These are phyloP conservation scores for Diplocarpon mali DNA, from an alignment of 2,329 filamentous ascomycete species.

Conservation along the genomic window DNA sequence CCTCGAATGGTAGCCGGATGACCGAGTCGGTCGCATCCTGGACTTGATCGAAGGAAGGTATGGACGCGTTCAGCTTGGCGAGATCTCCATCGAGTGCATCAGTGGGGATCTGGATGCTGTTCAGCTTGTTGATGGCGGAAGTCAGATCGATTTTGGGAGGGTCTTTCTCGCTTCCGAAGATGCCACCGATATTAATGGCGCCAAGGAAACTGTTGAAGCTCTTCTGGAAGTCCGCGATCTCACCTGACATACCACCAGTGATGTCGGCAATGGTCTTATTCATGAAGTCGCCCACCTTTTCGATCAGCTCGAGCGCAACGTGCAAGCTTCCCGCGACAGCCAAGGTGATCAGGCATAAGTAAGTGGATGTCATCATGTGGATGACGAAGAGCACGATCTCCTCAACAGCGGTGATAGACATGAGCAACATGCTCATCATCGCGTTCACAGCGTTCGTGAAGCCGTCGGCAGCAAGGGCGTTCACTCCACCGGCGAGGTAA, in stretches of 20 bases:
- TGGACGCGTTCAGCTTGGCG: slow-evolving; percentile 60
- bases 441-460: slow-evolving; percentile 73
- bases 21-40: slow-evolving; percentile 69
- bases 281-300: slow-evolving; percentile 48
- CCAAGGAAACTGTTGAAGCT: slow-evolving; percentile 45
- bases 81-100: slow-evolving; percentile 58
- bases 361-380: slow-evolving; percentile 82
- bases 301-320: slow-evolving; percentile 50
- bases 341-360: slow-evolving; percentile 79
- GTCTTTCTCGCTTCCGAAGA: slow-evolving; percentile 32
- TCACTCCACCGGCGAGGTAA: slow-evolving; percentile 82
- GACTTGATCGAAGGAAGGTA: slow-evolving; percentile 76
- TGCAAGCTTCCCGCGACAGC: slow-evolving; percentile 70
- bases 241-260: slow-evolving; percentile 34
- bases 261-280: slow-evolving; percentile 41
- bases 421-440: slow-evolving; percentile 65
- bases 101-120: slow-evolving; percentile 56
- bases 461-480: slow-evolving; percentile 68
- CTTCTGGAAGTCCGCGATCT: slow-evolving; percentile 44
- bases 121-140: slow-evolving; percentile 51
- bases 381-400: slow-evolving; percentile 86
- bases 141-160: slow-evolving; percentile 54
- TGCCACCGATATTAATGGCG: slow-evolving; percentile 37
- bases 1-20: slow-evolving; percentile 69
- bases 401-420: slow-evolving; percentile 75